Evolutionary conservation across 169 alveolate species (phyloP).

Genomic region (Eimeria brunetti): DNA sequence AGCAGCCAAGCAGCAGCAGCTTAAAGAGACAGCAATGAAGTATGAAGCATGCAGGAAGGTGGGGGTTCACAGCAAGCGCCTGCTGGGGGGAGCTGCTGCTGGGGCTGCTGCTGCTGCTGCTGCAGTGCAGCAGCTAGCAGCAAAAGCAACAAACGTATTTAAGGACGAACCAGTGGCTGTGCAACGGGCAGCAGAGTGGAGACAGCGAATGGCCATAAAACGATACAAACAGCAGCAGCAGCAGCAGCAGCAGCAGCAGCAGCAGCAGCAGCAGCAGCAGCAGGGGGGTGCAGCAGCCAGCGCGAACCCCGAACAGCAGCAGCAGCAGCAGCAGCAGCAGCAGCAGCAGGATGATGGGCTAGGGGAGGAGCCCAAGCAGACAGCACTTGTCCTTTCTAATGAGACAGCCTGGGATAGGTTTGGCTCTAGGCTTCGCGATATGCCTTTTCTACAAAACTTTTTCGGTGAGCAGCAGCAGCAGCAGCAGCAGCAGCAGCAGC

Average conservation of each 20-base stretch:
- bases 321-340: slow-evolving; percentile 47
- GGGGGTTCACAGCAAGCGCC: slow-evolving; percentile 11
- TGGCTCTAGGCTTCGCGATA: slow-evolving; percentile 90
- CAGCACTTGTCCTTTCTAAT: slow-evolving; percentile 83
- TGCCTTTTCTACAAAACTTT: slow-evolving; percentile 92
- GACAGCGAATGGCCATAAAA: slow-evolving; percentile 85
- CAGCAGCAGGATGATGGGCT: slow-evolving; percentile 38
- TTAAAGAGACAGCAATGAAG: slow-evolving; percentile 17
- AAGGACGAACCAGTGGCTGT: slow-evolving; percentile 65
- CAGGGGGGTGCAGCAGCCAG: no score
- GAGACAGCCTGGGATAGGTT: slow-evolving; percentile 85
- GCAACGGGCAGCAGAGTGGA: slow-evolving; percentile 83
- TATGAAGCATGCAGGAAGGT: neutral
- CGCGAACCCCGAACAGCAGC: slow-evolving; percentile 14
- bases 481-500: neutral
- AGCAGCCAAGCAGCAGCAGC: slow-evolving; percentile 19
- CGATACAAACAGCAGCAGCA: slow-evolving; percentile 82
- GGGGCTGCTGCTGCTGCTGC: slow-evolving; percentile 66
- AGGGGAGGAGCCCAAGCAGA: slow-evolving; percentile 59
- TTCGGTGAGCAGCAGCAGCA: slow-evolving; percentile 83
- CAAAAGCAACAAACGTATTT: slow-evolving; percentile 43
- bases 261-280: slow-evolving; percentile 22
- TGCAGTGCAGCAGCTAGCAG: slow-evolving; percentile 60
- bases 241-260: slow-evolving; percentile 45
- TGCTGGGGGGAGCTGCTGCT: neutral